Percentiles rank a stretch among this genome's conserved stretches.
These are phyloP conservation scores for Leccinum pachyderme DNA, from an alignment of 1,284 basidiomycete genomes.

Conservation along the genomic window DNA sequence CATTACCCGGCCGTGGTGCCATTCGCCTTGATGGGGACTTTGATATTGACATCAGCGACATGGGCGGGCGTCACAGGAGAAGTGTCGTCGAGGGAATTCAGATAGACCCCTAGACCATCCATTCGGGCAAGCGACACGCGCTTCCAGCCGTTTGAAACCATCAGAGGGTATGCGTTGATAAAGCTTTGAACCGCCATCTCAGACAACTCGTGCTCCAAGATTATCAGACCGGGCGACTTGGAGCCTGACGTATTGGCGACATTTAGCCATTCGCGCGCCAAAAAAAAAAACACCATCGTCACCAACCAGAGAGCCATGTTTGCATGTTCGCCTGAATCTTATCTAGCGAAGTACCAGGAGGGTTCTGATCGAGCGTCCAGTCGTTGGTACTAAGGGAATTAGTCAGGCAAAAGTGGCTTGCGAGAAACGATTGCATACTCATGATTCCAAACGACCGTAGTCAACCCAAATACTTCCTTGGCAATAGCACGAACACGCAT, in stretches of 20 bases:
- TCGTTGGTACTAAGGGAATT: conserved; percentile 53
- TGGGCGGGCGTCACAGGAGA: conserved; percentile 24
- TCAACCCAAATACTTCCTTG: conserved; percentile 66
- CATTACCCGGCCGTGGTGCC: conserved; percentile 11
- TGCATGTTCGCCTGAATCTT: conserved; percentile 47
- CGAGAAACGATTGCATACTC: conserved; percentile 47
- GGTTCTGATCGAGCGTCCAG: conserved; percentile 52
- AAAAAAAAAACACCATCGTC: not conserved
- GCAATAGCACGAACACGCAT: conserved; percentile 73
- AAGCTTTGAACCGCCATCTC: conserved; percentile 64
- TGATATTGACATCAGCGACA: conserved; percentile 21
- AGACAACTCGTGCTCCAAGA: conserved; percentile 83
- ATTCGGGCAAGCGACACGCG: conserved; percentile 53
- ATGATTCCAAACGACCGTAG: conserved; percentile 76
- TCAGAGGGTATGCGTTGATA: conserved; percentile 63
- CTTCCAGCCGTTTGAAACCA: conserved; percentile 68
- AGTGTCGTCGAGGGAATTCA: conserved; percentile 44
- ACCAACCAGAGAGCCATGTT: conserved; percentile 54
- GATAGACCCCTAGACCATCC: conserved; percentile 48
- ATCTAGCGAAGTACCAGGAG: conserved; percentile 39
- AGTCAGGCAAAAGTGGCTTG: conserved; percentile 5
- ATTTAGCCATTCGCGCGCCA: conserved; percentile 6
- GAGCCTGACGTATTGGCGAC: conserved; percentile 40
- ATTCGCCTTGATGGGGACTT: conserved; percentile 16
- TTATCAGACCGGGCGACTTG: conserved; percentile 72